Evolutionary conservation across 2,329 filamentous ascomycete species (phyloP).

Genomic region (Diplocarpon mali): DNA sequence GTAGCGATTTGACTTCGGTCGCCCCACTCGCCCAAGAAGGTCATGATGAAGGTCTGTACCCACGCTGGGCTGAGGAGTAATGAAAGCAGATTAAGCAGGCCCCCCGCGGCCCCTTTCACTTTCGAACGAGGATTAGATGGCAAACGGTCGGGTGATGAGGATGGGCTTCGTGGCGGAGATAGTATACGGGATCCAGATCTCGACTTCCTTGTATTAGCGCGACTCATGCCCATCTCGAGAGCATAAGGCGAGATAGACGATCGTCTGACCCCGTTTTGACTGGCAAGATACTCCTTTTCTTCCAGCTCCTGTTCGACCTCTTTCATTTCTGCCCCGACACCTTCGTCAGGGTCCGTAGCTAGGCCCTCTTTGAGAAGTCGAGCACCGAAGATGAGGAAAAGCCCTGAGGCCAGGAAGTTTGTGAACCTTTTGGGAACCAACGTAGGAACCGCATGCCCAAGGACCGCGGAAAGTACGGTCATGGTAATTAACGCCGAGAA

Average conservation of each 20-base stretch:
- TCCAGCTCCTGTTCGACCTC: conserved; percentile 91
- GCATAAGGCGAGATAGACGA: conserved; percentile 64
- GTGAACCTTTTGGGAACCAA: conserved; percentile 86
- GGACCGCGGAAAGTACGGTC: conserved; percentile 85
- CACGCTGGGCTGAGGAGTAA: conserved; percentile 88
- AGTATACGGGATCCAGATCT: conserved; percentile 65
- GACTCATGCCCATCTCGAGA: conserved; percentile 67
- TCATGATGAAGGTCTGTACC: conserved; percentile 99
- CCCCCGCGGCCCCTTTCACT: conserved; percentile 39
- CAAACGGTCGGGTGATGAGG: conserved; percentile 55
- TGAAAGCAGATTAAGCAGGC: conserved; percentile 76
- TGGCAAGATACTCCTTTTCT: conserved; percentile 74
- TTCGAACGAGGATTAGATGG: conserved; percentile 29
- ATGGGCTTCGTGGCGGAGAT: conserved; percentile 71
- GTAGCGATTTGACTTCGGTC: conserved; percentile 96
- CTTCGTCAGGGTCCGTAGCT: conserved; percentile 79
- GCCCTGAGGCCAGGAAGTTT: conserved; percentile 68
- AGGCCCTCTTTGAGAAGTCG: conserved; percentile 79
- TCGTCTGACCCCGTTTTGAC: conserved; percentile 52
- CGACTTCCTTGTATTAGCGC: conserved; percentile 52
- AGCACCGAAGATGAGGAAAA: conserved; percentile 85
- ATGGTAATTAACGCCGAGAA: conserved; percentile 84
- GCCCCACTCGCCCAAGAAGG: conserved; percentile 96
- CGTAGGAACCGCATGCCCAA: conserved; percentile 85
- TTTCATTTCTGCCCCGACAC: conserved; percentile 93